phyloP scores from a whole-genome alignment of 2,329 filamentous ascomycete species.

The Stemphylium lycopersici region DNA sequence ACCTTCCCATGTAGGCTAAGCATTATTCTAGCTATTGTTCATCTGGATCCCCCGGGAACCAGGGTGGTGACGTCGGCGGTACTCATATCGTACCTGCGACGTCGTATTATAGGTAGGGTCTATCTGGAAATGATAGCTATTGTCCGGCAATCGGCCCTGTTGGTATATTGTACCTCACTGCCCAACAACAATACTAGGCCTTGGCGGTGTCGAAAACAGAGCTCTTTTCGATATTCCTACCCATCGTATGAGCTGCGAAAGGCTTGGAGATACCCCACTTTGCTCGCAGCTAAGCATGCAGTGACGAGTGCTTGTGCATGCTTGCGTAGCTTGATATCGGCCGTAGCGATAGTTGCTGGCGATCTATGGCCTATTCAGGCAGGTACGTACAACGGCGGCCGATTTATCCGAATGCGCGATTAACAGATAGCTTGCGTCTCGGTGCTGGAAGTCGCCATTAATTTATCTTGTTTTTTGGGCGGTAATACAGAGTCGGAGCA shows the following conservation, averaged over 20 bases:
- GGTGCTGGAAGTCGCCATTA: too few relatives aligned
- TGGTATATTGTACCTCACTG: background rate
- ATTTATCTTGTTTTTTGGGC: background rate
- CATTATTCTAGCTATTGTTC: background rate
- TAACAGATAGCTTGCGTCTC: too few relatives aligned
- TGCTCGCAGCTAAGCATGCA: constrained; percentile 7
- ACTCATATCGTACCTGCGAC: constrained; percentile 9
- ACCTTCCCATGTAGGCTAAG: constrained; percentile 15
- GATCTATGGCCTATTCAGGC: constrained; percentile 24
- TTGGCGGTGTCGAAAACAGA: too few relatives aligned
- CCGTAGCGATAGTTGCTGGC: constrained; percentile 1
- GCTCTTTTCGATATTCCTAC: background rate
- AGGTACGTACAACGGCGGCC: constrained; percentile 13
- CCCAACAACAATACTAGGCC: too few relatives aligned
- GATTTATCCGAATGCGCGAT: background rate
- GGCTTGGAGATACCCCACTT: constrained; percentile 1
- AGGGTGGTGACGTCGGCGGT: constrained; percentile 3
- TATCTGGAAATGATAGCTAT: background rate
- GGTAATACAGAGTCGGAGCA: background rate
- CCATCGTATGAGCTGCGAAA: background rate
- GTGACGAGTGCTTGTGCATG: constrained; percentile 19
- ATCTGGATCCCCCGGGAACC: constrained; percentile 2
- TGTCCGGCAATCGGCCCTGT: background rate
- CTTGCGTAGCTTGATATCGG: constrained; percentile 27
- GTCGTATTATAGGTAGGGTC: background rate